These are phyloP conservation scores for Glonium stellatum DNA, from an alignment of 495 filamentous ascomycete genomes.

Conservation along the genomic window DNA sequence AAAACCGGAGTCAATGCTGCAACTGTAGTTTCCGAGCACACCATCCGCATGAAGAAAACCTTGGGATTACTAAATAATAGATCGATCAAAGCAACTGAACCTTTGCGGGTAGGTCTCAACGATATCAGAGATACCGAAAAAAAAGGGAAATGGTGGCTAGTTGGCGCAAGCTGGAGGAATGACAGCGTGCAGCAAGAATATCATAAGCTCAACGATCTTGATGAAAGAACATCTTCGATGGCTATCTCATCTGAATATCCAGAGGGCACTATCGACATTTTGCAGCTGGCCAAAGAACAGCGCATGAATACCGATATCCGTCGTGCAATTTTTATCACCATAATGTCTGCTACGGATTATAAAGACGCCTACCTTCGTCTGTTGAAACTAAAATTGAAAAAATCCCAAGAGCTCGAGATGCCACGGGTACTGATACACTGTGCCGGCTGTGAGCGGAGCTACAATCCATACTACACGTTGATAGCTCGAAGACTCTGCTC, in stretches of 20 bases:
- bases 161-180: conserved; percentile 77
- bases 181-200: conserved; percentile 27
- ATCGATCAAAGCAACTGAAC: conserved; percentile 65
- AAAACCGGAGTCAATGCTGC: conserved; percentile 62
- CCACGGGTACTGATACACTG: conserved; percentile 84
- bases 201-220: conserved; percentile 21
- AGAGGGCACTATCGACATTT: conserved; percentile 58
- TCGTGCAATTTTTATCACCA: conserved; percentile 81
- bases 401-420: conserved; percentile 77
- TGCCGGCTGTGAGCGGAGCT: conserved; percentile 67
- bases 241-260: conserved; percentile 27
- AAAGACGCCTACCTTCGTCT: conserved; percentile 74
- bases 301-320: conserved; percentile 94
- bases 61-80: conserved; percentile 66
- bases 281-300: conserved; percentile 67
- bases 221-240: conserved; percentile 8
- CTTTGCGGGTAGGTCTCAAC: conserved; percentile 67
- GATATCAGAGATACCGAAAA: conserved; percentile 77
- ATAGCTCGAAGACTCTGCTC: conserved; percentile 69
- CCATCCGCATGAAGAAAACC: conserved; percentile 75
- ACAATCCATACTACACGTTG: conserved; percentile 91
- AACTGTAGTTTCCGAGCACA: conserved; percentile 63
- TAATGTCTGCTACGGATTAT: conserved; percentile 82
- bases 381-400: conserved; percentile 75
- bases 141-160: conserved; percentile 96